Conservation (phyloP, 2,329 filamentous ascomycete species). For the Fonsecaea multimorphosa region DNA sequence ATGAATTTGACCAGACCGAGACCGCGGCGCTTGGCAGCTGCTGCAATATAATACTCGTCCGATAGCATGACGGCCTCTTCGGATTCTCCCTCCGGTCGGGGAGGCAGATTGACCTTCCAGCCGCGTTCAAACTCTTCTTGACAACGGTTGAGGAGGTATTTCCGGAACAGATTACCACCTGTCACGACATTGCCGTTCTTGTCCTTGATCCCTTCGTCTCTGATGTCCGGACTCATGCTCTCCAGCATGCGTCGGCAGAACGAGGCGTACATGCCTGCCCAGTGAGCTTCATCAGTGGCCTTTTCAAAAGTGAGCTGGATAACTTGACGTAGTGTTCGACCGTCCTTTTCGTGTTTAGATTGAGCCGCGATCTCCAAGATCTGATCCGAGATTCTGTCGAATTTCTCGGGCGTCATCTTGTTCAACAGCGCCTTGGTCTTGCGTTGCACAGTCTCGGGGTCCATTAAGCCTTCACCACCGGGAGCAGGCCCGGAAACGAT, state of each 20-base stretch:
- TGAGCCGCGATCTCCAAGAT: slow-evolving; percentile 91
- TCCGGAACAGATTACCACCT: slow-evolving; percentile 93
- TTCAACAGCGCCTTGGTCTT: slow-evolving; percentile 99
- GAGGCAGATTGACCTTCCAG: slow-evolving; percentile 87
- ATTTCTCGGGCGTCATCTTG: slow-evolving; percentile 99
- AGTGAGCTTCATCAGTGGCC: slow-evolving; percentile 96
- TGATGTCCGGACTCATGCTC: slow-evolving; percentile 91
- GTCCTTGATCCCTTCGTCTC: slow-evolving; percentile 92
- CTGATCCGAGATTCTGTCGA: slow-evolving; percentile 91
- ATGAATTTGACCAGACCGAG: slow-evolving; percentile 99
- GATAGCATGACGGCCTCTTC: slow-evolving; percentile 83
- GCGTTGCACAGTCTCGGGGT: slow-evolving; percentile 92
- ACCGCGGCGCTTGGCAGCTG: slow-evolving; percentile 93
- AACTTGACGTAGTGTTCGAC: slow-evolving; percentile 92
- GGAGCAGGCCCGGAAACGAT: slow-evolving; percentile 54
- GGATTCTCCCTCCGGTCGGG: slow-evolving; percentile 72
- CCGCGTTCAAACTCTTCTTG: slow-evolving; percentile 99
- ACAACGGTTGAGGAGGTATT: slow-evolving; percentile 97
- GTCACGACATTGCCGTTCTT: slow-evolving; percentile 86
- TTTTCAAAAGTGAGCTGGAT: slow-evolving; percentile 99
- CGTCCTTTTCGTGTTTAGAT: slow-evolving; percentile 93
- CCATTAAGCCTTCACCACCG: slow-evolving; percentile 67
- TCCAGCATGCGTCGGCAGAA: slow-evolving; percentile 98
- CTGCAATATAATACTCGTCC: slow-evolving; percentile 94
- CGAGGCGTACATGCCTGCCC: slow-evolving; percentile 98